Evolutionary conservation across 352 stramenopile genomes (phyloP), one percentile per base, ranked within the genome.

Genomic region (Blastocystis sp.): DNA sequence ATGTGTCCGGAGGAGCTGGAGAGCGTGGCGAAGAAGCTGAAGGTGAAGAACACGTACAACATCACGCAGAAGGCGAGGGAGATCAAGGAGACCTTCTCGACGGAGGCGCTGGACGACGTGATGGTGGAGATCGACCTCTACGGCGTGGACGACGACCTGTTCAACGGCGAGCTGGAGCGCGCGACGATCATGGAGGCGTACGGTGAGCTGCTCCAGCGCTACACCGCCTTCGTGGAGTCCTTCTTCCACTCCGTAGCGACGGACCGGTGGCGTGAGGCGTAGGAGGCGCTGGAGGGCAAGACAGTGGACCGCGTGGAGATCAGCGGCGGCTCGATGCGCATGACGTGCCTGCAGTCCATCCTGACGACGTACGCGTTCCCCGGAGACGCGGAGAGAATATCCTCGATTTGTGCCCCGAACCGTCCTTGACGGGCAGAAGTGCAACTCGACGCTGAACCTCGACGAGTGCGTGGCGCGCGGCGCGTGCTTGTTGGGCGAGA

Each of bases 261-360:
- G 24, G 35, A 24, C 29, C 55, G 19, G 10, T 39, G 24, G 33
- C n/a, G 41, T 26, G 66, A 59, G n/a, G 26, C 12, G 13, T 33
- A 62, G 0, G 26, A 35, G 24, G 60, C 29, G 6, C 33, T 69
- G 51, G 29, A 66, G n/a, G 31, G 65, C 10, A 69, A 85, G 74
- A 33, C 16, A 24, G 41, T 69, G 6, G 29, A 29, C 66, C 74
- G 74, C 41, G 65, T 51, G 24, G 74, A 85, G 45, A 59, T 85
- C 24, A 41, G 13, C 33, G 74, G 74, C 33, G 45, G 21, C 4
- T 35, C 10, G 10, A 69, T 37, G 29, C 74, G 60, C 12, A 85
- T 59, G 45, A 29, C 13, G 19, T 19, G 26, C 24, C 35, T 85
- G 24, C n/a, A 69, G 37, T 10, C 41, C 24, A 63, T 70, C n/a